A percentile compares a stretch with the other conserved stretches of the same genome.
phyloP scores from a whole-genome alignment of 2,329 filamentous ascomycete species.

The Fusarium brachygibbosum region DNA sequence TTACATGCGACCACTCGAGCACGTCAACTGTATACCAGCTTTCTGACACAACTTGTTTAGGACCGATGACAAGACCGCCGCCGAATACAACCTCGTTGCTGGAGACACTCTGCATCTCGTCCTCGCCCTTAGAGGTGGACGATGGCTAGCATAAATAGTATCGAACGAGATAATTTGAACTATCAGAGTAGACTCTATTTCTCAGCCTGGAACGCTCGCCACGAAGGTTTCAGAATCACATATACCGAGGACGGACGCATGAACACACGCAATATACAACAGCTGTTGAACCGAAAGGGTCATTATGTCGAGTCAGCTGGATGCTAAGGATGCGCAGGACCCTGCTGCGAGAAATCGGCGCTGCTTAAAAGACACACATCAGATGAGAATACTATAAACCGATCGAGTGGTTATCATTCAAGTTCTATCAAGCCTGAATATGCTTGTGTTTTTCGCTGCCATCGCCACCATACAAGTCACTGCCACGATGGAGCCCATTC shows the following conservation, averaged over 20 bases:
- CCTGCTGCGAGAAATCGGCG: constrained; percentile 2
- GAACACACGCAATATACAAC: constrained; percentile 20
- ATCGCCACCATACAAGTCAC: neutral
- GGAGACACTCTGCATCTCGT: constrained; percentile 96
- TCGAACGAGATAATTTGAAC: constrained; percentile 10
- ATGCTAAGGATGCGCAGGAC: constrained; percentile 1
- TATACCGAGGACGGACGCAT: constrained; percentile 23
- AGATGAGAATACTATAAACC: constrained; percentile 25
- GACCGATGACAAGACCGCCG: constrained; percentile 94
- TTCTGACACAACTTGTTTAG: constrained; percentile 60
- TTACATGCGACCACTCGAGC: neutral
- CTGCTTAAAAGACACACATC: constrained; percentile 9
- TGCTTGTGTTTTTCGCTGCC: constrained; percentile 5
- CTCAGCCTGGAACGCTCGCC: constrained; percentile 2
- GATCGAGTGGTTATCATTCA: constrained; percentile 21
- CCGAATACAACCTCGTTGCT: constrained; percentile 90
- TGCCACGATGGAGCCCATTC: neutral
- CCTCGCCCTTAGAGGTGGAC: constrained; percentile 88
- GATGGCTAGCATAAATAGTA: constrained; percentile 42
- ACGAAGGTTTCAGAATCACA: constrained; percentile 19
- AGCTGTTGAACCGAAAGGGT: constrained; percentile 14
- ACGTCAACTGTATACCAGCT: neutral
- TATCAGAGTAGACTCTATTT: constrained; percentile 3
- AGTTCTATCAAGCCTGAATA: constrained; percentile 20
- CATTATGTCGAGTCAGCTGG: constrained; percentile 21